These are phyloP conservation scores for Limnomonas spitsbergensis DNA, from an alignment of 139 green algal genomes.

Conservation along the genomic window DNA sequence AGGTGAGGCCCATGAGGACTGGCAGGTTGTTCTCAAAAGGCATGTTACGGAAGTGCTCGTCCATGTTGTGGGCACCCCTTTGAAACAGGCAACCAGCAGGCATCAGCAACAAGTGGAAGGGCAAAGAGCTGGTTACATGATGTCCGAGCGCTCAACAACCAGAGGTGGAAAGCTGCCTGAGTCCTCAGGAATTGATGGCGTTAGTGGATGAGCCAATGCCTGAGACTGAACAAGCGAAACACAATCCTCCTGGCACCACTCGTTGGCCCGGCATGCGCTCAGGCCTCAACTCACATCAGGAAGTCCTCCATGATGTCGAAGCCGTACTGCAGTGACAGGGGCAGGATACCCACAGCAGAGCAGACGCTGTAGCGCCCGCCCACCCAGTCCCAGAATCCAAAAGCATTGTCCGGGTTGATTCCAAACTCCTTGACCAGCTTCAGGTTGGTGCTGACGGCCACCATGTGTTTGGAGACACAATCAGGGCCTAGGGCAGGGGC, in stretches of 20 bases:
- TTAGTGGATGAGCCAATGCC: too few relatives aligned
- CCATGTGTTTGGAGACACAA: constrained; percentile 94
- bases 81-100: too few relatives aligned
- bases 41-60: constrained; percentile 85
- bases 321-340: constrained; percentile 93
- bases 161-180: too few relatives aligned
- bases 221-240: too few relatives aligned
- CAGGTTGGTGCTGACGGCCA: constrained; percentile 97
- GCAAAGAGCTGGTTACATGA: too few relatives aligned
- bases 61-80: constrained; percentile 79
- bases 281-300: constrained; percentile 8
- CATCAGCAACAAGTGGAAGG: too few relatives aligned
- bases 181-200: too few relatives aligned
- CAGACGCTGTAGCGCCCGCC: constrained; percentile 95
- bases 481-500: constrained; percentile 67
- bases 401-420: constrained; percentile 96
- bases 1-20: constrained; percentile 88
- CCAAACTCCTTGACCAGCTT: constrained; percentile 98
- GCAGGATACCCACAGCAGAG: constrained; percentile 93
- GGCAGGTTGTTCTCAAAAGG: constrained; percentile 93
- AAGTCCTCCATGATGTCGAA: constrained; percentile 74
- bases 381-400: constrained; percentile 98
- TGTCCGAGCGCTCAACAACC: too few relatives aligned
- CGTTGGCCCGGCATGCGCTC: too few relatives aligned
- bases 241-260: too few relatives aligned